phyloP scores from a whole-genome alignment of 352 stramenopile species.

The Pythium brassicae region DNA sequence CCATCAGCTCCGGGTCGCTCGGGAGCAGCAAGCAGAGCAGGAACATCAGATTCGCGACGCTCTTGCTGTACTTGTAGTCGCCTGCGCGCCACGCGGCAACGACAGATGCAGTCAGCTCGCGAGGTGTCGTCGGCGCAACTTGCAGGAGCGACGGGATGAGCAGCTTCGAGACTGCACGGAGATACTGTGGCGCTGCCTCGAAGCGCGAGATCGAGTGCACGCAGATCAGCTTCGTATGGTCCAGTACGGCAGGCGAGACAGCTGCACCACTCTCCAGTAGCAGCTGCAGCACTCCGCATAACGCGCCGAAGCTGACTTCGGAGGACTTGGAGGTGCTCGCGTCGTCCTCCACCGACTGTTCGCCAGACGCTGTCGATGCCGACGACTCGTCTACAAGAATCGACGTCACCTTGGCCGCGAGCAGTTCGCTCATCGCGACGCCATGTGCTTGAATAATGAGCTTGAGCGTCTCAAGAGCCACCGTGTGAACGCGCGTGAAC shows the following conservation, averaged over 20 bases:
- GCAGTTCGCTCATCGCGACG: constrained; percentile 7
- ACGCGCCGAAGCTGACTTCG: constrained; percentile 29
- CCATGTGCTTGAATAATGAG: constrained; percentile 15
- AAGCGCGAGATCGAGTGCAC: constrained; percentile 32
- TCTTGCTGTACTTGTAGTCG: constrained; percentile 7
- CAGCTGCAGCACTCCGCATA: constrained; percentile 47
- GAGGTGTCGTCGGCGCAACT: neutral
- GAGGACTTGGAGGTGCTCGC: constrained; percentile 6
- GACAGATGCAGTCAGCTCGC: constrained; percentile 17
- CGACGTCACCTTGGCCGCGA: constrained; percentile 4
- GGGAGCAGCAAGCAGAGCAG: constrained; percentile 57
- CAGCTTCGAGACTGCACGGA: constrained; percentile 39
- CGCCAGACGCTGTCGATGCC: neutral
- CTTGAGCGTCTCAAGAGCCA: constrained; percentile 21
- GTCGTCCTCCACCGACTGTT: neutral
- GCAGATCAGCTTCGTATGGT: constrained; percentile 29
- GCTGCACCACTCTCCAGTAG: constrained; percentile 16
- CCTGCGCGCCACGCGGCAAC: constrained; percentile 18
- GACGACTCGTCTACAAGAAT: constrained; percentile 8
- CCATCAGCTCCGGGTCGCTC: constrained; percentile 36
- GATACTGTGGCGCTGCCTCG: constrained; percentile 30
- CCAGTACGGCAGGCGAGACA: constrained; percentile 1
- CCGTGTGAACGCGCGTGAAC: constrained; percentile 23
- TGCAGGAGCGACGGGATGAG: constrained; percentile 42
- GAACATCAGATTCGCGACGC: constrained; percentile 54